Percentiles rank a stretch among this genome's conserved stretches.
Conservation (phyloP, 352 stramenopile species). For the Globisporangium alternatum region DNA sequence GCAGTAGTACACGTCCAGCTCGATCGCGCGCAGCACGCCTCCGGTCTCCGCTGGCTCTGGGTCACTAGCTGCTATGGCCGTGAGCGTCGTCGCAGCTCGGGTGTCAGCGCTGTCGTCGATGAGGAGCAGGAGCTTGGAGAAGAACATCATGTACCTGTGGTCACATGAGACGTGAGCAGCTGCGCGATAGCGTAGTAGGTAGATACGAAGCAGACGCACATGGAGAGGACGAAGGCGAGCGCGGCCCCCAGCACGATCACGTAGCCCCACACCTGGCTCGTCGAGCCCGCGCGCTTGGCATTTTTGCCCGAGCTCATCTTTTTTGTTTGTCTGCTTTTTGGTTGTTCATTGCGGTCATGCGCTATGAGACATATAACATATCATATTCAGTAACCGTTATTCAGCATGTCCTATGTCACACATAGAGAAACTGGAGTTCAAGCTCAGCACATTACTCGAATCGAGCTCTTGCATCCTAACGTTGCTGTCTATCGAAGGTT, state of each 20-base stretch:
- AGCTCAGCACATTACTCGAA: background rate
- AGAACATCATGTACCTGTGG: slow-evolving; percentile 68
- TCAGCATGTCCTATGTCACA: background rate
- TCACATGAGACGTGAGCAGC: background rate
- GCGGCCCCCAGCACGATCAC: slow-evolving; percentile 59
- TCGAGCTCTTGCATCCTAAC: background rate
- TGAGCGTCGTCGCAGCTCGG: background rate
- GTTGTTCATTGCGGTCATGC: background rate
- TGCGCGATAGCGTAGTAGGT: background rate
- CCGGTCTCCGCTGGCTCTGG: background rate
- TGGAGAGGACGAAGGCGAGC: slow-evolving; percentile 52
- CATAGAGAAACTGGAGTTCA: background rate
- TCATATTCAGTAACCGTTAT: background rate
- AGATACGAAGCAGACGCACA: slow-evolving; percentile 27
- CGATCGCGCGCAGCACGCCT: slow-evolving; percentile 40
- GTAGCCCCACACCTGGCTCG: slow-evolving; percentile 76
- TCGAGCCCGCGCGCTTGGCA: slow-evolving; percentile 54
- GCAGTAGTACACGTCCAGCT: slow-evolving; percentile 77
- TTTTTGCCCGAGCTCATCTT: slow-evolving; percentile 7
- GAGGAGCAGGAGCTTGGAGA: slow-evolving; percentile 53
- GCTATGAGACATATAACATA: background rate
- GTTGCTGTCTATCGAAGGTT: background rate
- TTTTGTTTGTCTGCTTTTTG: background rate
- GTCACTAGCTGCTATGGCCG: background rate
- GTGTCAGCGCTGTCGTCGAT: slow-evolving; percentile 14